Evolutionary conservation across 2,329 filamentous ascomycete genomes (phyloP).

Genomic region (Talaromyces sp.): DNA sequence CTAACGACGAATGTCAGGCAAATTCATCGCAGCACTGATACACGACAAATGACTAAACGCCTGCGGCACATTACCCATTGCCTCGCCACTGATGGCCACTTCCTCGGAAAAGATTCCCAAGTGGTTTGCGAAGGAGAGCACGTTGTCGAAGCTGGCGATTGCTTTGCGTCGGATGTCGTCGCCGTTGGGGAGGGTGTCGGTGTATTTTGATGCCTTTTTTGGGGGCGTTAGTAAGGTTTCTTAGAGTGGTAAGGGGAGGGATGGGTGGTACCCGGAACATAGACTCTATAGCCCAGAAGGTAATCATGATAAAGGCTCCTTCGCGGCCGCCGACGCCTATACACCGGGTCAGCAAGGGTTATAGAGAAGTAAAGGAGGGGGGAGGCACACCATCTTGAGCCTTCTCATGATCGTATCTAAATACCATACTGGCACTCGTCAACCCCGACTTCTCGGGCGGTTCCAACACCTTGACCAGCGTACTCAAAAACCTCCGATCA

Average conservation of each 20-base stretch:
- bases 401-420: constrained; percentile 67
- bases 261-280: constrained; percentile 60
- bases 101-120: constrained; percentile 76
- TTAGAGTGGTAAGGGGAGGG: not conserved
- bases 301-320: constrained; percentile 77
- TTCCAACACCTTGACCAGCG: constrained; percentile 67
- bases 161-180: constrained; percentile 42
- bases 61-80: constrained; percentile 75
- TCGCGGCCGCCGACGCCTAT: constrained; percentile 69
- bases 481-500: constrained; percentile 70
- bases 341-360: constrained; percentile 16
- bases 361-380: constrained; percentile 9
- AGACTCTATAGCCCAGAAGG: constrained; percentile 78
- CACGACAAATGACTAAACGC: constrained; percentile 74
- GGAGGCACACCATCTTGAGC: constrained; percentile 62
- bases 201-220: constrained; percentile 28
- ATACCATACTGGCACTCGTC: constrained; percentile 71
- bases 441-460: constrained; percentile 72
- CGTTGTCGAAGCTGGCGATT: constrained; percentile 72
- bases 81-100: constrained; percentile 70
- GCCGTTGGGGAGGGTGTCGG: constrained; percentile 30
- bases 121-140: constrained; percentile 73
- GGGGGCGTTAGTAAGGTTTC: too few species aligned
- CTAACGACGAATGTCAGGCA: constrained; percentile 32
- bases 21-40: constrained; percentile 73